Percentiles rank a stretch among this genome's conserved stretches.
These are phyloP conservation scores for Planoprotostelium fungivorum DNA, from an alignment of 78 protist genomes.

Conservation along the genomic window DNA sequence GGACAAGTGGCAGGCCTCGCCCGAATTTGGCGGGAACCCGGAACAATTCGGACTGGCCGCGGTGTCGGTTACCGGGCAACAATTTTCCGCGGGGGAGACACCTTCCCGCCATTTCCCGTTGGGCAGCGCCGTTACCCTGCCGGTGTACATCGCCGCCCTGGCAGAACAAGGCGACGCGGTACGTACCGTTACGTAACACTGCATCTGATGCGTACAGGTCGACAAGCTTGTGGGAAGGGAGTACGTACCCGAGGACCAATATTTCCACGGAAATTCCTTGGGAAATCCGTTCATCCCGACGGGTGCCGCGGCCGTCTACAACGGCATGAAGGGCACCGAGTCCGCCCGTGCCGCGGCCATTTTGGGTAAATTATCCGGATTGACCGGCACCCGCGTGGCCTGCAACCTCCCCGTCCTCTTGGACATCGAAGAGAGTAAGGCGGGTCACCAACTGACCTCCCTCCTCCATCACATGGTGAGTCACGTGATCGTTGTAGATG, in stretches of 20 bases:
- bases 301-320: not conserved
- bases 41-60: not conserved
- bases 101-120: not conserved
- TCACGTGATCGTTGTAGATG: not conserved
- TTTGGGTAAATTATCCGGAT: not conserved
- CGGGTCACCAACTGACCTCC: not conserved
- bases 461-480: not conserved
- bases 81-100: not conserved
- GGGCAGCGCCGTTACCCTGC: not conserved
- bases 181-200: not conserved
- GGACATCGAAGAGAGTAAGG: not conserved
- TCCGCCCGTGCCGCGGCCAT: not conserved
- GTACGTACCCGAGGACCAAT: not conserved
- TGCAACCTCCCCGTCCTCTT: not conserved
- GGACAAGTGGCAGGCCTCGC: not conserved
- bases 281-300: not conserved
- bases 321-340: not conserved
- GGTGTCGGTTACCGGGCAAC: not conserved
- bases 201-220: not conserved
- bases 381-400: not conserved
- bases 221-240: not conserved
- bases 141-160: not conserved
- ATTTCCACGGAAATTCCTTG: not conserved
- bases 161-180: not conserved
- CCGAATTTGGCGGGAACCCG: not conserved